Evolutionary conservation across 2,329 filamentous ascomycete genomes (phyloP).

Genomic region (Cercospora zeina): DNA sequence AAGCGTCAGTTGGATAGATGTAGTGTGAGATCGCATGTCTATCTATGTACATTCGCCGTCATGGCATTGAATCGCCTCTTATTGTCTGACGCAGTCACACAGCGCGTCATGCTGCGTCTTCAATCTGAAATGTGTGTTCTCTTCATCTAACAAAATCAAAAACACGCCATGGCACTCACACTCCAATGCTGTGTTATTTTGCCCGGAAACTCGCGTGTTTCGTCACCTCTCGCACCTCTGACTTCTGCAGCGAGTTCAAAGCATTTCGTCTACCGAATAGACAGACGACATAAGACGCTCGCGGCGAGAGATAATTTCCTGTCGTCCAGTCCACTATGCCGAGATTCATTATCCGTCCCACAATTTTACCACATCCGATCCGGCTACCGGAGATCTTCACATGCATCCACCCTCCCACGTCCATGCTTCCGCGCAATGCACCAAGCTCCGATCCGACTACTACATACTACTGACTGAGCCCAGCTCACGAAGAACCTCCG

Average conservation of each 20-base stretch:
- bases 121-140: not conserved
- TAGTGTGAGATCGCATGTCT: not conserved
- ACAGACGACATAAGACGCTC: too few species aligned
- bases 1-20: not conserved
- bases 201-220: too few species aligned
- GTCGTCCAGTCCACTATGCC: too few species aligned
- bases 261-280: too few species aligned
- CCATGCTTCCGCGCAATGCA: not conserved
- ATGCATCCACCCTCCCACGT: slow-evolving; percentile 5
- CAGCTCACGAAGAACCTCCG: not conserved
- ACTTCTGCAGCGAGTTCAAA: too few species aligned
- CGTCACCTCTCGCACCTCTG: too few species aligned
- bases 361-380: not conserved
- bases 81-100: fast-evolving
- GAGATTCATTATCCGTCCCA: not conserved
- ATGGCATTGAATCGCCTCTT: not conserved
- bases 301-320: too few species aligned
- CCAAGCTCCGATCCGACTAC: not conserved
- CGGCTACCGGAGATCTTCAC: slow-evolving; percentile 4
- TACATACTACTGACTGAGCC: not conserved
- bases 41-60: not conserved
- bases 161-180: too few species aligned
- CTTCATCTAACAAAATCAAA: too few species aligned
- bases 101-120: not conserved
- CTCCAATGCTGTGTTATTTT: too few species aligned